Conservation (phyloP, 2,329 filamentous ascomycete species). For the Hymenoscyphus fructigenus region DNA sequence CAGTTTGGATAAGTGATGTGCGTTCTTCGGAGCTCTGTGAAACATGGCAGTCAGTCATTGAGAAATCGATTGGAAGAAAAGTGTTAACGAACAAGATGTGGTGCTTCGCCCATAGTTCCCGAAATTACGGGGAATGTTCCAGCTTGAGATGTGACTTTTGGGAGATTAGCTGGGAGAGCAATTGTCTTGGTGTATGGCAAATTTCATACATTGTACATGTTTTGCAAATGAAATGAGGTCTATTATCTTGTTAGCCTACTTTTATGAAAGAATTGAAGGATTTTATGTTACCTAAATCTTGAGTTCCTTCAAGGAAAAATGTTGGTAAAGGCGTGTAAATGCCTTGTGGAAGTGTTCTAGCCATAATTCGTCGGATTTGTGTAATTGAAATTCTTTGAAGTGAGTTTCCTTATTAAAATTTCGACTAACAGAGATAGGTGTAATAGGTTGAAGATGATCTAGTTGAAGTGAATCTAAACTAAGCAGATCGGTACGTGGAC, state of each 20-base stretch:
- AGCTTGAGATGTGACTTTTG: conserved; percentile 7
- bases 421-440: too few species aligned
- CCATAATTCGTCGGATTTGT: conserved; percentile 1
- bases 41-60: too few species aligned
- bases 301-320: conserved; percentile 17
- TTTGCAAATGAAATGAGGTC: conserved; percentile 14
- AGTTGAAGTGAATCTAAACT: too few species aligned
- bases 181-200: neutral
- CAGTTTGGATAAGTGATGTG: conserved; percentile 42
- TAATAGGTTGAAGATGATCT: too few species aligned
- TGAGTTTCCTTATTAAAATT: neutral
- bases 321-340: conserved; percentile 20
- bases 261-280: neutral
- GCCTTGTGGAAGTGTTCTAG: conserved; percentile 10
- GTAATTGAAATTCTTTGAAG: neutral
- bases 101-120: conserved; percentile 18
- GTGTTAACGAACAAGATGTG: conserved; percentile 8
- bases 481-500: too few species aligned
- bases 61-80: neutral
- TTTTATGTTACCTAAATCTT: conserved; percentile 11
- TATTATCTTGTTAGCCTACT: neutral
- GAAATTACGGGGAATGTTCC: conserved; percentile 17
- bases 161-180: neutral
- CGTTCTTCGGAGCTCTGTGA: conserved; percentile 36
- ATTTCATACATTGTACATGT: conserved; percentile 17